Evolutionary conservation across 2,329 filamentous ascomycete species (phyloP), one percentile per base, ranked within the genome.

Genomic region (Capronia coronata): DNA sequence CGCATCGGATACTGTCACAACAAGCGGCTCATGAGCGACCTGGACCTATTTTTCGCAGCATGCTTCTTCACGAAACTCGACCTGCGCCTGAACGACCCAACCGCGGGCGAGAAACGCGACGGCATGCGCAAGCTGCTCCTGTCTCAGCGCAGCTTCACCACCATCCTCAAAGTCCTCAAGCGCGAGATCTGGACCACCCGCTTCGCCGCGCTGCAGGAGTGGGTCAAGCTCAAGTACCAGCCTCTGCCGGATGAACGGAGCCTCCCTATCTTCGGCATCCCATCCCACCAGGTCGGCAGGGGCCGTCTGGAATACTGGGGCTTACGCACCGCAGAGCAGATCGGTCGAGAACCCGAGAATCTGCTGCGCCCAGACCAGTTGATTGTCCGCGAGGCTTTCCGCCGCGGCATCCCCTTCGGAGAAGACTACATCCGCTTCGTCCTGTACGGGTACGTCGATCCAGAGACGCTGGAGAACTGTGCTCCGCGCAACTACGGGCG

Each of bases 1-100:
- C 79, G 87, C 1, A 65, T 73, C 4, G 69, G 69, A 1, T 68
- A 83, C 4, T 64, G 87, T 3, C 70, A 70, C 23, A 79, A 79
- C 63, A 45, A 46, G 8, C 57, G 61, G 0, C 70, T 82, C 41
- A 84, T 84, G 74, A 69, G 74, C 8, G 70, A 83, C 49, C 52
- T 63, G 2, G 80, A 87, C 61, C 64, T 93, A 8, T 77, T 79
- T 61, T 72, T 78, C 43, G 73, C 78, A 2, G 77, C 81, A 38
- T 65, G 83, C 51, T 82, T 91, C 68, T 70, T 87, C 56, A 62
- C 86, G 54, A 90, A 91, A 68, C 75, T 93, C 13, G 75, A 80
- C 61, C 80, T 89, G 77, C 73, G 74, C 46, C 81, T 87, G 65
- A 79, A 77, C 49, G 76, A 86, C 56, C 83, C 85, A 0, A 63